Base-by-base conservation (phyloP, 306 rosid species). In the Oemleria cerasiformis region DNA sequence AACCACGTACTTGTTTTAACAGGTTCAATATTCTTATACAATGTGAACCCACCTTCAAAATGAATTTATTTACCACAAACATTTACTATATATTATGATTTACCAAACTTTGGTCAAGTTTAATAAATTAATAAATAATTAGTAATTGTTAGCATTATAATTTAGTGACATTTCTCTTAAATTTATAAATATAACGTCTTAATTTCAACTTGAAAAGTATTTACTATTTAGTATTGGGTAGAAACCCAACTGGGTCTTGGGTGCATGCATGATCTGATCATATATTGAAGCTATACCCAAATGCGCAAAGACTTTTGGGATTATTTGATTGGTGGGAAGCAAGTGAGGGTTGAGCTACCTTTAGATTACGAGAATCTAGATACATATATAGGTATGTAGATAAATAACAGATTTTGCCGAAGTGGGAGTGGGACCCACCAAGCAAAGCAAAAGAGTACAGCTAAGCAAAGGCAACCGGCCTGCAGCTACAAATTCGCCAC, bases 381-480 rank as follows among this genome's bases (percentile, higher is more conserved):
- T 39, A 13, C 19, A 21, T 55, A 55, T 25, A 25, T 25, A 25
- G 30, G 30, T n/a, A n/a, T n/a, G n/a, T 25, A 30, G 36, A 30
- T 30, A 1, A 13, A 55, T 0, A 59, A 57, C 25, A 25, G 62
- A 11, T 14, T 38, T 38, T 61, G 66, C 44, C 17, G 12, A 12
- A 11, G 58, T 15, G 12, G 12, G 3, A 19, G 66, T 8, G 66
- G 66, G 45, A 1, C 25, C 45, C 65, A 17, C 45, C 65, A 60
- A 17, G 23, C 65, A 7, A 60, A 21, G 6, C 13, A 12, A 16
- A 49, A 49, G 53, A 20, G 36, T n/a, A 17, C 5, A 57, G 38
- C n/a, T 19, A 16, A 60, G 65, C 65, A 58, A 58, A 58, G 41
- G 63, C 60, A 58, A 25, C 41, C 63, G 63, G 63, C 63, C 63